Evolutionary conservation across 768 basidiomycete genomes (phyloP).

Genomic region (Tricholomella constricta): DNA sequence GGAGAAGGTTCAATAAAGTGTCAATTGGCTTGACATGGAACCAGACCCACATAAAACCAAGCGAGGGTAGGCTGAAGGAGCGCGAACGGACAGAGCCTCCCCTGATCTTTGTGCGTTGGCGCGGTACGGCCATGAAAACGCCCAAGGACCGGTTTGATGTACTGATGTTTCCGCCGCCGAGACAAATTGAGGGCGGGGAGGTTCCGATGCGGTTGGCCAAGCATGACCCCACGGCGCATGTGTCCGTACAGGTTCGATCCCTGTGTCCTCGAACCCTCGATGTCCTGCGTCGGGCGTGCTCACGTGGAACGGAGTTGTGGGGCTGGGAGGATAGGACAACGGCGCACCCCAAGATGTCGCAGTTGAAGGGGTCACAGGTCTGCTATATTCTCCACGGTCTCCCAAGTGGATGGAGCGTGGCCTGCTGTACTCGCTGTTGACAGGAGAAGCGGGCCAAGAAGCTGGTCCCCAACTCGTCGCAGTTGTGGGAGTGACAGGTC

Average conservation of each 20-base stretch:
- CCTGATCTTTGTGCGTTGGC: neutral
- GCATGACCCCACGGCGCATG: constrained; percentile 29
- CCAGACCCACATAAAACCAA: constrained; percentile 18
- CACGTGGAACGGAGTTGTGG: constrained; percentile 35
- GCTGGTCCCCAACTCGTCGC: constrained; percentile 39
- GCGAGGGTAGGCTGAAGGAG: constrained; percentile 18
- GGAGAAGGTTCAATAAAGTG: constrained; percentile 15
- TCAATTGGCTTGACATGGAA: neutral
- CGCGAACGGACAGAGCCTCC: constrained; percentile 17
- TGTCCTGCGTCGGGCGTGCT: constrained; percentile 44
- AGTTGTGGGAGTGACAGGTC: constrained; percentile 45
- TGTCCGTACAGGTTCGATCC: neutral
- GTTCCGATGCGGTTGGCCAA: constrained; percentile 31
- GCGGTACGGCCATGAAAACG: constrained; percentile 26
- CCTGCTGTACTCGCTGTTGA: constrained; percentile 14
- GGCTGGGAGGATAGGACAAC: constrained; percentile 42
- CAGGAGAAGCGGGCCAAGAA: constrained; percentile 28
- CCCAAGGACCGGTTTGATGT: constrained; percentile 17
- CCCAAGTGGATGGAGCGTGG: constrained; percentile 43
- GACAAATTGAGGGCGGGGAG: neutral
- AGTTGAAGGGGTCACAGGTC: constrained; percentile 43
- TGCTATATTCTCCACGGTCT: constrained; percentile 34
- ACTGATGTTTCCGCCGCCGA: neutral
- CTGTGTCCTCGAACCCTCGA: constrained; percentile 31
- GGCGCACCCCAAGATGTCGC: constrained; percentile 56